Evolutionary conservation across 768 basidiomycete genomes (phyloP).

Genomic region (Tricholoma terreum): DNA sequence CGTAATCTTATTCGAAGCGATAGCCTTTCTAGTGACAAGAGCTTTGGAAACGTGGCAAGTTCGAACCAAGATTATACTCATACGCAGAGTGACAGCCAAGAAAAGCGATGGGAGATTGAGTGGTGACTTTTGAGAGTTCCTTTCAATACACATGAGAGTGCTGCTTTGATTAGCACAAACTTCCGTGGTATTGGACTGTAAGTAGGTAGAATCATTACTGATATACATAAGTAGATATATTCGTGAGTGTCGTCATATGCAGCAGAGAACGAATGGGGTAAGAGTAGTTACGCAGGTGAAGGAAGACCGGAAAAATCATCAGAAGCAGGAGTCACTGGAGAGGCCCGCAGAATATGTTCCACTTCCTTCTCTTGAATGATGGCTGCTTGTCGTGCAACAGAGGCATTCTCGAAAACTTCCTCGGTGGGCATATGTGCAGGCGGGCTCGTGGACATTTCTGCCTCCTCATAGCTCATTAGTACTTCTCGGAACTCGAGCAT

Average conservation of each 20-base stretch:
- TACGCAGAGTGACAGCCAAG: conserved; percentile 30
- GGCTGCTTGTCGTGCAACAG: conserved; percentile 54
- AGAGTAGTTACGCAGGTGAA: background rate
- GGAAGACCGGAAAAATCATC: conserved; percentile 6
- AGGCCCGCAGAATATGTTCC: conserved; percentile 49
- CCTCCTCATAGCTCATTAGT: conserved; percentile 64
- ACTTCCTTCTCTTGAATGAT: conserved; percentile 59
- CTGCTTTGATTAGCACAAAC: conserved; percentile 2
- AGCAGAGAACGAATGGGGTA: background rate
- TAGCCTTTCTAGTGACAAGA: conserved; percentile 38
- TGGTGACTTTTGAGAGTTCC: conserved; percentile 25
- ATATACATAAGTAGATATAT: conserved; percentile 4
- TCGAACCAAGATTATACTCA: conserved; percentile 30
- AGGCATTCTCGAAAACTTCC: conserved; percentile 46
- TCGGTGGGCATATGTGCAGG: conserved; percentile 44
- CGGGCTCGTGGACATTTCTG: conserved; percentile 50
- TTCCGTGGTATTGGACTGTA: background rate
- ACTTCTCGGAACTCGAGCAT: conserved; percentile 79
- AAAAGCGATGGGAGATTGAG: conserved; percentile 57
- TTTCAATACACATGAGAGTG: background rate
- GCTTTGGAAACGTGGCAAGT: conserved; percentile 35
- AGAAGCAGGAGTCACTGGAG: conserved; percentile 46
- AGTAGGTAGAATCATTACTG: conserved; percentile 5
- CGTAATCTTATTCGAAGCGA: conserved; percentile 31
- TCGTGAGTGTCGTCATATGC: background rate